Base-by-base conservation (phyloP, 768 basidiomycete genomes). In the Collybia sp. region DNA sequence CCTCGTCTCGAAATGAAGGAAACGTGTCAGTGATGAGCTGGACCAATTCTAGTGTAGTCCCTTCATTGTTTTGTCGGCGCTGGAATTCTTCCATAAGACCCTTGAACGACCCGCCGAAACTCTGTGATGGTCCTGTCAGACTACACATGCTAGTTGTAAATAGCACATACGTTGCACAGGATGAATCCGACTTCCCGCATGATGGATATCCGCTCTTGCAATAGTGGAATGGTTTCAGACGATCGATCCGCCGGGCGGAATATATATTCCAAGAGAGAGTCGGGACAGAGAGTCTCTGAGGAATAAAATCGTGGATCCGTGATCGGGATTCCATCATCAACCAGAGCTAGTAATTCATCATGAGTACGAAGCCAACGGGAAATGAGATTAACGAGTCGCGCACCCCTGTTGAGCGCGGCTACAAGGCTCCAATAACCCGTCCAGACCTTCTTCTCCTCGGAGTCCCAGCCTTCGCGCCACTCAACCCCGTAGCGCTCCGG, bases 391-490 rank as follows among this genome's bases (percentile, higher is more conserved):
- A 49, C 46, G 19, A 41, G 20, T 19, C 19, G 51, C 68, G 34
- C 51, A 88, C 90, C 91, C 73, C 84, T 70, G 58, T 93, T 80
- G n/a, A 93, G 58, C 1, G 88, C 80, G 30, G 93, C 90, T 8
- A 92, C 80, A 5, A 94, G 69, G 50, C 85, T 86, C 88, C 89
- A 91, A 57, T 95, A 95, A 0, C 92, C 92, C 0, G 87, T 91
- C 62, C 80, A 83, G 17, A 84, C 67, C 33, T 67, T 71, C 36
- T 50, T 70, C n/a, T 66, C 63, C 5, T 72, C 59, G n/a, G 64
- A 68, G 12, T 64, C 66, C 87, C 89, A 91, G 1, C 81, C 78
- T 6, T 72, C 63, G 43, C 79, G 72, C 90, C 91, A 93, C 54
- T 83, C 74, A 2, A 94, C 82, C 16, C 85, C 88, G 58, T 82